Evolutionary conservation across 306 rosid species (phyloP).

Genomic region (Mimosa bimucronata): DNA sequence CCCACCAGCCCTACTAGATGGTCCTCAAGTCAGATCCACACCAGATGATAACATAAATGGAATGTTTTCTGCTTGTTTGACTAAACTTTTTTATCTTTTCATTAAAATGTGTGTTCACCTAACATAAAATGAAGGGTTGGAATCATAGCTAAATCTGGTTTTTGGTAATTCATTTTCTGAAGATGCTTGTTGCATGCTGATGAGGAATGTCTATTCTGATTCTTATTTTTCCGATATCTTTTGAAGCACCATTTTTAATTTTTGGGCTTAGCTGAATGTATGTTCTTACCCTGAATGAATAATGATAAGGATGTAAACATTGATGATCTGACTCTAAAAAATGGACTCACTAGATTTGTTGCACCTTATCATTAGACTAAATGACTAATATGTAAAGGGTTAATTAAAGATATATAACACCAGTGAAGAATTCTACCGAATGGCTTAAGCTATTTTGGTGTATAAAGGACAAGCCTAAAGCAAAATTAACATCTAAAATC

Average conservation of each 20-base stretch:
- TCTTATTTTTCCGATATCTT: not conserved
- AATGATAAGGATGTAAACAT: constrained; percentile 6
- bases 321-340: constrained; percentile 17
- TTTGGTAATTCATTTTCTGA: constrained; percentile 20
- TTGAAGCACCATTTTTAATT: not conserved
- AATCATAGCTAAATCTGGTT: constrained; percentile 29
- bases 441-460: not conserved
- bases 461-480: not conserved
- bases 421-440: not conserved
- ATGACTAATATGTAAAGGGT: not conserved
- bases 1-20: not conserved
- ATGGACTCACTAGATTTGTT: constrained; percentile 22
- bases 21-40: not conserved
- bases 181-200: not conserved
- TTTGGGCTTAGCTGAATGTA: not conserved
- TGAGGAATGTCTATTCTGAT: constrained; percentile 3
- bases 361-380: not conserved
- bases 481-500: not conserved
- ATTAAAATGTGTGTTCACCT: not conserved
- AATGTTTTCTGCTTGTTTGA: not conserved
- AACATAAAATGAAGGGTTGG: constrained; percentile 21
- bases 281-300: not conserved
- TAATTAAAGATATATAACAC: not conserved
- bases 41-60: not conserved
- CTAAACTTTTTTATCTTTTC: not conserved